A percentile compares a stretch with the other conserved stretches of the same genome.
Evolutionary conservation across 2,329 filamentous ascomycete genomes (phyloP).

Genomic region (Ophiostoma tasmaniense): DNA sequence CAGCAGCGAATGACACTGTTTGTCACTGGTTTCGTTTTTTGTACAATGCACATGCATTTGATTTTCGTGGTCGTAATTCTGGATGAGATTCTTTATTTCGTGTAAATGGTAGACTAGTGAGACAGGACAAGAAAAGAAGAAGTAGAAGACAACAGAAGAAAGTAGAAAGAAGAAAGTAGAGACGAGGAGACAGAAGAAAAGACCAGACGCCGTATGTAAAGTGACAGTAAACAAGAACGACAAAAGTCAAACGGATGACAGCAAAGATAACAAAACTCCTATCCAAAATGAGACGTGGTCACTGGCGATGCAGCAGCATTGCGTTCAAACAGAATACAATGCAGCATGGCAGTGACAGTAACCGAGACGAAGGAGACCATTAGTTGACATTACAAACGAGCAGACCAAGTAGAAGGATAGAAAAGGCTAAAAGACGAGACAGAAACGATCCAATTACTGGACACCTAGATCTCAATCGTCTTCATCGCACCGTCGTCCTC

Average conservation of each 20-base stretch:
- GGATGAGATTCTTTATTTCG: constrained; percentile 7
- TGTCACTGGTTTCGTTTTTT: too few species aligned
- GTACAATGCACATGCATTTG: too few species aligned
- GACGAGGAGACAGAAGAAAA: neutral
- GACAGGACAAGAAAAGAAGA: neutral
- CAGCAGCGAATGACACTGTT: neutral
- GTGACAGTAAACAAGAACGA: neutral
- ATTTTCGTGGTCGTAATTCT: neutral
- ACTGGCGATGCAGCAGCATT: neutral
- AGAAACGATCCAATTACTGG: neutral
- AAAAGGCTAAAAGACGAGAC: neutral
- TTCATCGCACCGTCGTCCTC: constrained; percentile 7
- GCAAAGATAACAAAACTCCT: constrained; percentile 4
- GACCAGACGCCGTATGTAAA: neutral
- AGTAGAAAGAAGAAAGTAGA: neutral
- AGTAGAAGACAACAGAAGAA: neutral
- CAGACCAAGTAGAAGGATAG: neutral
- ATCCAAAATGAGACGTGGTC: neutral
- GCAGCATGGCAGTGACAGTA: neutral
- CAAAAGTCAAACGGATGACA: neutral
- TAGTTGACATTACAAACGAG: constrained; percentile 1
- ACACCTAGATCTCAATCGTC: constrained; percentile 9
- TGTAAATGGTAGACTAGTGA: constrained; percentile 6
- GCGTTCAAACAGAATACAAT: neutral
- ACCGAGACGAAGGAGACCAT: neutral